Percentiles rank a stretch among this genome's conserved stretches.
phyloP scores from a whole-genome alignment of 148 eudicot genomes.

The Suaeda aralocaspica region DNA sequence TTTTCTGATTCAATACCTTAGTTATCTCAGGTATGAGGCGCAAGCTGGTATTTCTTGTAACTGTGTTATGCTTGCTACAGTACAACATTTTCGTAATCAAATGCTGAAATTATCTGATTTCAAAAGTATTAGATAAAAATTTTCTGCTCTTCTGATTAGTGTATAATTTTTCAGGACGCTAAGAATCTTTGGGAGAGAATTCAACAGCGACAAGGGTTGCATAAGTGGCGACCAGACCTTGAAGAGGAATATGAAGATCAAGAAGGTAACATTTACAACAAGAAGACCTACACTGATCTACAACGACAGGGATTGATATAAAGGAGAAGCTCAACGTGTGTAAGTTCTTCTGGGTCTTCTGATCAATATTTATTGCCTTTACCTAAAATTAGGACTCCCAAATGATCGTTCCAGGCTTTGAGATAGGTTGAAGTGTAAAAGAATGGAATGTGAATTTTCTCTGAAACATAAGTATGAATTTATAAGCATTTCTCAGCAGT shows the following conservation, averaged over 20 bases:
- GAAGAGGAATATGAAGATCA: conserved; percentile 94
- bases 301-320: conserved; percentile 91
- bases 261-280: conserved; percentile 93
- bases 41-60: background rate
- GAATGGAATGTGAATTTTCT: background rate
- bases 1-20: background rate
- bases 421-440: background rate
- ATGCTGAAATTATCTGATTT: background rate
- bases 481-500: conserved; percentile 5
- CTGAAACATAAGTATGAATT: background rate
- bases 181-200: conserved; percentile 86
- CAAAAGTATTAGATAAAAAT: background rate
- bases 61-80: conserved; percentile 1
- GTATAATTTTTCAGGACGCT: conserved; percentile 60
- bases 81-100: background rate
- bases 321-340: conserved; percentile 2
- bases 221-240: conserved; percentile 96
- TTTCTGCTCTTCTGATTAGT: background rate
- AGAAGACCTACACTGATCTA: conserved; percentile 85
- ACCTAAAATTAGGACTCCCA: background rate
- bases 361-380: background rate
- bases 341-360: conserved; percentile 8
- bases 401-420: background rate
- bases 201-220: conserved; percentile 75
- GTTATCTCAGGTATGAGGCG: background rate